Conservation (phyloP, 352 stramenopile genomes). For the Globisporangium irregulare region DNA sequence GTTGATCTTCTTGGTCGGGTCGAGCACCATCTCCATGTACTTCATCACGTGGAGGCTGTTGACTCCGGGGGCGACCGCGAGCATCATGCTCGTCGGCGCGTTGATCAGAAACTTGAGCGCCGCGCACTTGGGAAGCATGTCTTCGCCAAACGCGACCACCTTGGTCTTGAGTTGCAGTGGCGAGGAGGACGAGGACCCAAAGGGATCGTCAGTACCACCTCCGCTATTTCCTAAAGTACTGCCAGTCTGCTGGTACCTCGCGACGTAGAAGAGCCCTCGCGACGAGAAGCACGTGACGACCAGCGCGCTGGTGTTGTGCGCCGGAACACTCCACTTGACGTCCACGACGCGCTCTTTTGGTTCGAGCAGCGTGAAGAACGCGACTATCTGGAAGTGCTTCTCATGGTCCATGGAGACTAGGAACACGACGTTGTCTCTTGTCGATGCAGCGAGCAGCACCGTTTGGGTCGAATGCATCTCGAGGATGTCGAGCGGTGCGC, state of each 20-base stretch:
- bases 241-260: slow-evolving; percentile 25
- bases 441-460: slow-evolving; percentile 55
- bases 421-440: slow-evolving; percentile 37
- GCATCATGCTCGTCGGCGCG: slow-evolving; percentile 47
- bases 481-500: slow-evolving; percentile 45
- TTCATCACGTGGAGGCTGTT: slow-evolving; percentile 52
- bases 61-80: slow-evolving; percentile 32
- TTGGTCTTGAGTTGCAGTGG: slow-evolving; percentile 32
- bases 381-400: slow-evolving; percentile 58
- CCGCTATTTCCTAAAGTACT: neutral
- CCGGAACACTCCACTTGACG: slow-evolving; percentile 50
- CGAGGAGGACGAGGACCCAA: slow-evolving; percentile 3
- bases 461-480: slow-evolving; percentile 57
- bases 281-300: slow-evolving; percentile 60
- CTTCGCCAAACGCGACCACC: slow-evolving; percentile 45
- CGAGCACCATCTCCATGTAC: slow-evolving; percentile 45
- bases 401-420: slow-evolving; percentile 71
- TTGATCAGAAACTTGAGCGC: slow-evolving; percentile 42
- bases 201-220: neutral
- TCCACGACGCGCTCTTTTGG: slow-evolving; percentile 45
- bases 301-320: slow-evolving; percentile 36
- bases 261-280: slow-evolving; percentile 45
- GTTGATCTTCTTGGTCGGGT: slow-evolving; percentile 44
- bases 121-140: slow-evolving; percentile 35
- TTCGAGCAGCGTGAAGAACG: slow-evolving; percentile 42